Conservation (phyloP, 1,139 yeast species). For the Zygoascus sp. region DNA sequence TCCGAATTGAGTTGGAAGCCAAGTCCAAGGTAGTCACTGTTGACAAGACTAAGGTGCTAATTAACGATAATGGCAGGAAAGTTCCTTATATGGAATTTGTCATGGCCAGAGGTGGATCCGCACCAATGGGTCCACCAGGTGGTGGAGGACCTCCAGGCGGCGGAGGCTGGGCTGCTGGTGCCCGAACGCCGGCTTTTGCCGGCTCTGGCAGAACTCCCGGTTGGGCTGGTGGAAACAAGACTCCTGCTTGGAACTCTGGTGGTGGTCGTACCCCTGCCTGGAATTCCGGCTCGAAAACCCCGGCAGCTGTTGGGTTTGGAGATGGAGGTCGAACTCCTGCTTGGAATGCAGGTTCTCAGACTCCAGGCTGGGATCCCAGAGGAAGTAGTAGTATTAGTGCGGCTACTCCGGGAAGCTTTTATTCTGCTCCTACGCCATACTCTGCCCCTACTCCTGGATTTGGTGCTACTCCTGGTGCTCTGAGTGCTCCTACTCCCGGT, state of each 20-base stretch:
- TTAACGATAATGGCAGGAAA: conserved; percentile 57
- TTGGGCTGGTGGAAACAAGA: conserved; percentile 41
- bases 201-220: conserved; percentile 40
- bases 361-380: conserved; percentile 33
- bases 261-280: conserved; percentile 40
- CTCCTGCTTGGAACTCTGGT: conserved; percentile 40
- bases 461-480: conserved; percentile 44
- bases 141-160: conserved; percentile 21
- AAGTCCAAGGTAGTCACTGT: conserved; percentile 85
- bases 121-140: conserved; percentile 23
- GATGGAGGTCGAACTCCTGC: conserved; percentile 31
- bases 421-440: conserved; percentile 21
- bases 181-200: conserved; percentile 42
- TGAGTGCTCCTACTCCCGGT: conserved; percentile 39
- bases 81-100: conserved; percentile 79
- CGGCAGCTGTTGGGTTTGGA: conserved; percentile 26
- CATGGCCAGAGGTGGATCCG: conserved; percentile 16
- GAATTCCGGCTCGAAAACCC: conserved; percentile 38
- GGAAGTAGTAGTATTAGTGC: conserved; percentile 35
- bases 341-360: conserved; percentile 39
- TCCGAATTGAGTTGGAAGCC: conserved; percentile 90
- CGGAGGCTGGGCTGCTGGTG: conserved; percentile 39
- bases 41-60: conserved; percentile 69
- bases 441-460: conserved; percentile 36
- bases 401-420: conserved; percentile 45